These are phyloP conservation scores for Colletotrichum sp. DNA, from an alignment of 2,329 filamentous ascomycete genomes.

Conservation along the genomic window DNA sequence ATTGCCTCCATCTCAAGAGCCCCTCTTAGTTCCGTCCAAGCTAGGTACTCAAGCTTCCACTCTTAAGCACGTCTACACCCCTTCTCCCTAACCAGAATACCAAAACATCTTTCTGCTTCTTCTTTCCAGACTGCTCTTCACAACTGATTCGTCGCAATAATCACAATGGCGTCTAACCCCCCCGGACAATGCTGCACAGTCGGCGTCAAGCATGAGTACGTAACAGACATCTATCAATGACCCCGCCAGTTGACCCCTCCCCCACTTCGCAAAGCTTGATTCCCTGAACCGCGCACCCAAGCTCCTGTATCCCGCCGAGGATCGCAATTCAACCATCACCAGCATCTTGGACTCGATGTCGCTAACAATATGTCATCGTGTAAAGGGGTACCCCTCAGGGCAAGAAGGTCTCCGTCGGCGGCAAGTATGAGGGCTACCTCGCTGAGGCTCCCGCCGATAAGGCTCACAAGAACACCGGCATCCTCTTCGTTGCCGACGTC, in stretches of 20 bases:
- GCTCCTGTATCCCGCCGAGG: neutral
- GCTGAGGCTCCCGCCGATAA: conserved; percentile 48
- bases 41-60: neutral
- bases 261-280: conserved; percentile 7
- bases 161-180: conserved; percentile 57
- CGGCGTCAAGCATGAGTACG: conserved; percentile 60
- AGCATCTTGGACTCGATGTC: neutral
- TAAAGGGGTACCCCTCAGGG: conserved; percentile 54
- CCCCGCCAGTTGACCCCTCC: conserved; percentile 2
- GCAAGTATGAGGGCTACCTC: conserved; percentile 55
- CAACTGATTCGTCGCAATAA: neutral
- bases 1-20: neutral
- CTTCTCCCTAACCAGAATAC: neutral
- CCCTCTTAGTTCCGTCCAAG: neutral
- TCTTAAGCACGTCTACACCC: neutral
- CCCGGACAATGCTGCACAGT: conserved; percentile 57
- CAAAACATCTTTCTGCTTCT: neutral
- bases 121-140: neutral
- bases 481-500: conserved; percentile 55
- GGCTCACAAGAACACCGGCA: conserved; percentile 43
- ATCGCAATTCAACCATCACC: neutral
- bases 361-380: neutral
- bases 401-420: conserved; percentile 47
- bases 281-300: neutral
- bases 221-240: conserved; percentile 10